Evolutionary conservation across 2,329 filamentous ascomycete species (phyloP).

Genomic region (Colletotrichum lentis): DNA sequence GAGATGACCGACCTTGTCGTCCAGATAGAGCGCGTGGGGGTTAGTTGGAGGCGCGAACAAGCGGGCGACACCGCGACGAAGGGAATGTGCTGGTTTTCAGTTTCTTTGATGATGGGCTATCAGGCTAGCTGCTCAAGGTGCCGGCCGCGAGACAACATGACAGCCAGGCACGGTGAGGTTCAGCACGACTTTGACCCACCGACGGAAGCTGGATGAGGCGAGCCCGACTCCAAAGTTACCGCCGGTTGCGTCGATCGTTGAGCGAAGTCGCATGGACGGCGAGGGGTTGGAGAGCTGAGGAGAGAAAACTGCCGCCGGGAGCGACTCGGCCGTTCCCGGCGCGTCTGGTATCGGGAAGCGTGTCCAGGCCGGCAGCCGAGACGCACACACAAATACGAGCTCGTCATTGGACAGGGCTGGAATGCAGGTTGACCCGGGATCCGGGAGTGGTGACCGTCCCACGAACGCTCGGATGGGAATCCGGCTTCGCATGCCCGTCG

Average conservation of each 20-base stretch:
- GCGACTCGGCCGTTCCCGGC: slow-evolving; percentile 7
- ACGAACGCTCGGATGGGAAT: slow-evolving; percentile 5
- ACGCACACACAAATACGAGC: background rate
- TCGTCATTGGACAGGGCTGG: slow-evolving; percentile 7
- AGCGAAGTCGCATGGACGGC: background rate
- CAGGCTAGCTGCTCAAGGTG: background rate
- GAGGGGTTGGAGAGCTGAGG: background rate
- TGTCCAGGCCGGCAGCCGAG: background rate
- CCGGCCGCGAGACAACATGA: background rate
- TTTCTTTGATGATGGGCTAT: background rate
- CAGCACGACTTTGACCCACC: background rate
- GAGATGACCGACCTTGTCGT: background rate
- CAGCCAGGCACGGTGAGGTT: background rate
- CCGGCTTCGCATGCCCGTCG: slow-evolving; percentile 1
- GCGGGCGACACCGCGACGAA: background rate
- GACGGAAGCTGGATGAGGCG: background rate
- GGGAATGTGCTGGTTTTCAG: background rate
- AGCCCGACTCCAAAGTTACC: no score
- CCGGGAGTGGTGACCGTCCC: background rate
- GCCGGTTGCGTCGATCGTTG: background rate
- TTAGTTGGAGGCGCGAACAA: no score
- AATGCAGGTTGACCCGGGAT: slow-evolving; percentile 12
- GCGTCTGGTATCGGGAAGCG: background rate
- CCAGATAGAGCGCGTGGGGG: background rate
- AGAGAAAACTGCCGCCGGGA: slow-evolving; percentile 2